Evolutionary conservation across 2,329 filamentous ascomycete genomes (phyloP).

Genomic region (Colletotrichum sp.): DNA sequence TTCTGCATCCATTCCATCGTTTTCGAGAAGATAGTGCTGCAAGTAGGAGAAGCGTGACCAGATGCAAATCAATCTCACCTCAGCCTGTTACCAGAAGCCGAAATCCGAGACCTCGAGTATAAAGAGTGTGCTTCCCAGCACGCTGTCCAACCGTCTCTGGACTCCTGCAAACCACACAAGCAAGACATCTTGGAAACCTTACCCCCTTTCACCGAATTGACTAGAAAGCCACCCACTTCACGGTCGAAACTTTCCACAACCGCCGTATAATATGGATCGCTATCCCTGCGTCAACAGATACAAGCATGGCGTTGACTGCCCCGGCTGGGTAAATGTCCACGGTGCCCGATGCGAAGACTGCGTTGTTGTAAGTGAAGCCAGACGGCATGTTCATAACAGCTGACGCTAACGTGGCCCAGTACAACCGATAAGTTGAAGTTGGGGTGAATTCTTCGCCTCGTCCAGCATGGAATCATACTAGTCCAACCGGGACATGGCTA

Average conservation of each 20-base stretch:
- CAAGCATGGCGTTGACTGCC: slow-evolving; percentile 19
- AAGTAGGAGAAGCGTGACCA: background rate
- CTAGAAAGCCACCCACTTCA: background rate
- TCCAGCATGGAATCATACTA: background rate
- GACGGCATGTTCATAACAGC: too few species aligned
- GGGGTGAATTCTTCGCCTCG: background rate
- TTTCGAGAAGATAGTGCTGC: background rate
- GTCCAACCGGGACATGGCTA: background rate
- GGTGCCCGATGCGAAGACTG: slow-evolving; percentile 13
- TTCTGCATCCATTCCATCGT: background rate
- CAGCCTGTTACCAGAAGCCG: background rate
- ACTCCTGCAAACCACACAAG: background rate
- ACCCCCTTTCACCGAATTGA: background rate
- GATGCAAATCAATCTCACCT: background rate
- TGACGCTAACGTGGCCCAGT: background rate
- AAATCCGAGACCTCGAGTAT: background rate
- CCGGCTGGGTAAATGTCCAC: slow-evolving; percentile 12
- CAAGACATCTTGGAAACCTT: background rate
- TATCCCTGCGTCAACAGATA: slow-evolving; percentile 20
- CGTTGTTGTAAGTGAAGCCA: slow-evolving; percentile 1
- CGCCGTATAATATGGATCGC: background rate
- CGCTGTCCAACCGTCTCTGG: too few species aligned
- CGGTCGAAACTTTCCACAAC: background rate
- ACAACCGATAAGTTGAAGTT: slow-evolving; percentile 5
- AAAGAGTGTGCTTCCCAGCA: background rate